phyloP scores from a whole-genome alignment of 2,329 filamentous ascomycete species.

The Cladosporium sp. region DNA sequence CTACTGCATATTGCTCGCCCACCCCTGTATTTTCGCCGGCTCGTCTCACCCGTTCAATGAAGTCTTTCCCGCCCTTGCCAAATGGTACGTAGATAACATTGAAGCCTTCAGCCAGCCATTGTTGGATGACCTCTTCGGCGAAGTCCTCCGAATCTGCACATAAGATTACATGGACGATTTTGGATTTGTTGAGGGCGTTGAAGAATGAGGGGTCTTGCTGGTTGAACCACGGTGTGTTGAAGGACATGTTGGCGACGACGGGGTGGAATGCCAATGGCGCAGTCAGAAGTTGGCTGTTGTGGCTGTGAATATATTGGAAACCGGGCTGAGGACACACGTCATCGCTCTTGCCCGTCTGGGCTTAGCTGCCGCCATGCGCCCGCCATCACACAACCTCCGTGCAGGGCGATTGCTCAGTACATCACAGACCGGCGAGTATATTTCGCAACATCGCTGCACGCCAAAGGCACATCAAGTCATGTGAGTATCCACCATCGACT shows the following conservation, averaged over 20 bases:
- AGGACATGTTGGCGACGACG: constrained; percentile 23
- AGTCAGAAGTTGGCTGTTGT: background rate
- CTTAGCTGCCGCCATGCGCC: background rate
- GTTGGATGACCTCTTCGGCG: constrained; percentile 54
- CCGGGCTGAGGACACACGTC: background rate
- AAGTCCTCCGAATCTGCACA: constrained; percentile 58
- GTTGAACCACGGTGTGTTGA: constrained; percentile 39
- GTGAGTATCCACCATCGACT: constrained; percentile 16
- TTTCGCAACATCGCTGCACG: constrained; percentile 16
- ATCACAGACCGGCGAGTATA: constrained; percentile 20
- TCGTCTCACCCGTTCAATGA: constrained; percentile 50
- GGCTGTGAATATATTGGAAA: constrained; percentile 8
- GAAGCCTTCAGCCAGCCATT: constrained; percentile 64
- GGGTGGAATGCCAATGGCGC: background rate
- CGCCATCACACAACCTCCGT: constrained; percentile 2
- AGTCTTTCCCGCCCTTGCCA: constrained; percentile 52
- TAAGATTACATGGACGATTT: constrained; percentile 51
- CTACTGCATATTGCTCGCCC: constrained; percentile 63
- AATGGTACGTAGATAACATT: constrained; percentile 58
- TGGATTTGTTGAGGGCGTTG: constrained; percentile 42
- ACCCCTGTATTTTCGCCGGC: constrained; percentile 58
- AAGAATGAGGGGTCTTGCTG: constrained; percentile 38
- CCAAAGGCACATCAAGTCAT: constrained; percentile 11
- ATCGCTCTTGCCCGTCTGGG: background rate
- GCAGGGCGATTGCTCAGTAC: constrained; percentile 3